A percentile compares a stretch with the other conserved stretches of the same genome.
Conservation (phyloP, 148 eudicot species). For the Fagopyrum tataricum region DNA sequence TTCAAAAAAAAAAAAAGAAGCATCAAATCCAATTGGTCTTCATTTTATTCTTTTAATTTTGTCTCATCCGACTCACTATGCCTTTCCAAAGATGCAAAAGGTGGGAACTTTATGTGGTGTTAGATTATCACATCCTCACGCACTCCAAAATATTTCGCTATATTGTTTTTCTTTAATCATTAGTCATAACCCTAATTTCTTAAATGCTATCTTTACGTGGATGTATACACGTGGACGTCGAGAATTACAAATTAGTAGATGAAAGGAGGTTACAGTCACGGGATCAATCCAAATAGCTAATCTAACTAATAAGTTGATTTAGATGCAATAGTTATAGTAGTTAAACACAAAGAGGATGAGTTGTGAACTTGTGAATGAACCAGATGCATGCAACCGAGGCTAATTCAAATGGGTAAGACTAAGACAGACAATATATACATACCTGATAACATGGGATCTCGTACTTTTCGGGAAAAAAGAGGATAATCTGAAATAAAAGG, state of each 20-base stretch:
- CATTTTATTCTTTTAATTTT: background rate
- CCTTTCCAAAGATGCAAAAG: conserved; percentile 2
- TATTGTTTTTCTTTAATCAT: background rate
- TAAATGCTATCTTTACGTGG: too few species aligned
- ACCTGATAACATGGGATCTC: too few species aligned
- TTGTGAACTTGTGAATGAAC: too few species aligned
- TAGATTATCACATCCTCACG: background rate
- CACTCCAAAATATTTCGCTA: background rate
- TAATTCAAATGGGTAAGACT: background rate
- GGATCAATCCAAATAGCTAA: too few species aligned
- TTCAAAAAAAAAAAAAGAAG: background rate
- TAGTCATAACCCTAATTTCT: background rate
- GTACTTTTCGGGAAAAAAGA: too few species aligned
- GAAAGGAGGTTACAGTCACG: too few species aligned
- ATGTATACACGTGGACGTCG: too few species aligned
- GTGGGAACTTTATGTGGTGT: background rate
- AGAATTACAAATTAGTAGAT: too few species aligned
- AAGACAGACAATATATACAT: background rate
- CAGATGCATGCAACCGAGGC: too few species aligned
- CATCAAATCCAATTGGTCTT: background rate
- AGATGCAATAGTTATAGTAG: too few species aligned
- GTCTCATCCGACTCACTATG: background rate
- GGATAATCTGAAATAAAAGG: background rate
- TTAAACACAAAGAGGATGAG: too few species aligned
- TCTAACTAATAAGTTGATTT: too few species aligned